Base-by-base conservation (phyloP, 75 land plant species). In the Pinus tabuliformis region DNA sequence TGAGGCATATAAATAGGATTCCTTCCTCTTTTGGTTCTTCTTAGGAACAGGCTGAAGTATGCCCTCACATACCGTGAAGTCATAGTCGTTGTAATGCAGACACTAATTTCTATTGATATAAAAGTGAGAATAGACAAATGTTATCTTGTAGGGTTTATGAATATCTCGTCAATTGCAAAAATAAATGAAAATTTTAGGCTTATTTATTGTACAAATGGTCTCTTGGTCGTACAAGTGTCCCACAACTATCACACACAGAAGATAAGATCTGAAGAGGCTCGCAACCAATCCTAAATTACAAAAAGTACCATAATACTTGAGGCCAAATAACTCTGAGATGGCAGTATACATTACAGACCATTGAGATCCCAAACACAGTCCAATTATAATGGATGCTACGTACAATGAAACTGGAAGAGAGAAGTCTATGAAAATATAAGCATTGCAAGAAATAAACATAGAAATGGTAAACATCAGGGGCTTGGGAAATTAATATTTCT, bases 271-370 rank as follows among this genome's bases (percentile, higher is more conserved):
- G 62, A 90, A 71, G 84, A 13, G 90, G 15, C 76, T 92, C 89
- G 0, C 90, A 90, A 6, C 86, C 83, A 36, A 84, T 84, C 56
- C 92, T 81, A 75, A 78, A 85, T 54, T 85, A 21, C 2, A 89
- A 30, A 57, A 90, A 2, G 92, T 88, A 57, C 85, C 80, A 80
- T 85, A 90, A 77, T 88, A 82, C 77, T 90, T 90, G 3, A 90
- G 82, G 17, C 92, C 90, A 63, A 90, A 90, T 15, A 90, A 64
- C 81, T 88, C 92, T 0, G 92, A 87, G 17, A 87, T 85, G 56
- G 85, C 81, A 22, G 85, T 82, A 74, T 81, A 87, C 6, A 87
- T 65, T 33, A 90, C 61, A 2, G 91, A 78, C 78, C 82, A 76
- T 62, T 85, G 87, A 3, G 89, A 87, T 5, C 90, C 92, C 30